Evolutionary conservation across 1,139 yeast species (phyloP).

Genomic region (Scheffersomyces quercinus): DNA sequence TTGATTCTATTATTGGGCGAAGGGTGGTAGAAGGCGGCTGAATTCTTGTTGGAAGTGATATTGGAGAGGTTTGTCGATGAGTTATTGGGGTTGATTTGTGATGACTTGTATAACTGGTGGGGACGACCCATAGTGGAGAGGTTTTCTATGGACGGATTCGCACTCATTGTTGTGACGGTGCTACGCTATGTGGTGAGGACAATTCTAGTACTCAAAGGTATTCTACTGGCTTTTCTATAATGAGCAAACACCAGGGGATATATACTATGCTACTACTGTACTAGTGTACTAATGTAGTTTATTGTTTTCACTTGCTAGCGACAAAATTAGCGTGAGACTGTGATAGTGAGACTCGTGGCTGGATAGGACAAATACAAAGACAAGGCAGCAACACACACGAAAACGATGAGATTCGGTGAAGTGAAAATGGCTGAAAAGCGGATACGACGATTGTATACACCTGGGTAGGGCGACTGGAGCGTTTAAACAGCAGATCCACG

Average conservation of each 20-base stretch:
- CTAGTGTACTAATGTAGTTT: no score
- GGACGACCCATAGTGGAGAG: neutral
- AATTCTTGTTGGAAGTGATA: conserved; percentile 5
- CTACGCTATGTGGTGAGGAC: neutral
- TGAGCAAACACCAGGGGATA: no score
- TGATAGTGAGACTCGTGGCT: neutral
- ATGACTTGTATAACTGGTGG: conserved; percentile 6
- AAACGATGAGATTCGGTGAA: neutral
- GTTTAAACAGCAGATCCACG: no score
- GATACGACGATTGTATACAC: no score
- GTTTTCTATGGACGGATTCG: neutral
- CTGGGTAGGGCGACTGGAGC: no score
- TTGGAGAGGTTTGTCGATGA: conserved; percentile 28
- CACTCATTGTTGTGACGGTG: neutral
- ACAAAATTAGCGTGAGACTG: neutral
- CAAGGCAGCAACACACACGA: neutral
- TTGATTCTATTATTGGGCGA: conserved; percentile 18
- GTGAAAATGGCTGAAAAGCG: no score
- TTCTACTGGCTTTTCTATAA: no score
- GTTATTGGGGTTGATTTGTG: conserved; percentile 24
- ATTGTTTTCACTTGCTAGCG: no score
- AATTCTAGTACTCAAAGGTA: neutral
- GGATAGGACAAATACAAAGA: neutral
- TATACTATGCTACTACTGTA: no score
- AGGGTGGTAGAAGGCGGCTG: conserved; percentile 15